Conservation (phyloP, 192 early-diverging fungal genomes). For the Blastocladiella britannica region DNA sequence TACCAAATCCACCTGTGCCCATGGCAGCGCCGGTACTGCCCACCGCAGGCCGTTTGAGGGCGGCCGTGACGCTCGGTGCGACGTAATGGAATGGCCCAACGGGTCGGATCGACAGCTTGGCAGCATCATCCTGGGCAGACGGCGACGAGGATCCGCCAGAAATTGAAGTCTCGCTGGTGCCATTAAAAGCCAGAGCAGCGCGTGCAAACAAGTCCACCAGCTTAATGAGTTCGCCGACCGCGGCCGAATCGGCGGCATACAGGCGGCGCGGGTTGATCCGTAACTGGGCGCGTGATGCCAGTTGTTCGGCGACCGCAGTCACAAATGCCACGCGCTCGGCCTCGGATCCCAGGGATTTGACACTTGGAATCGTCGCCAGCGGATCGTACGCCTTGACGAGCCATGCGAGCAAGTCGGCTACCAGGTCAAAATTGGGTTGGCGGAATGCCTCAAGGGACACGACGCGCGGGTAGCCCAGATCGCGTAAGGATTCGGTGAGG, state of each 20-base stretch:
- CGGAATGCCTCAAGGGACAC: constrained; percentile 31
- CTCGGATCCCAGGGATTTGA: constrained; percentile 11
- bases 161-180: too few species aligned
- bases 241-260: constrained; percentile 28
- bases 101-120: too few species aligned
- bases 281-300: constrained; percentile 22
- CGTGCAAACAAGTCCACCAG: constrained; percentile 15
- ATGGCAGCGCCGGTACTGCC: too few species aligned
- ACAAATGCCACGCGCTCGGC: constrained; percentile 26
- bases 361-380: too few species aligned
- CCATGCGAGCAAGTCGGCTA: constrained; percentile 26
- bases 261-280: constrained; percentile 26
- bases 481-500: constrained; percentile 25
- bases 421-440: constrained; percentile 24
- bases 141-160: too few species aligned
- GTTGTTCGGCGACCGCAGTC: constrained; percentile 20
- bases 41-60: too few species aligned
- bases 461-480: constrained; percentile 22
- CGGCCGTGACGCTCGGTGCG: too few species aligned
- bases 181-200: too few species aligned
- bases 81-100: too few species aligned
- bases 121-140: too few species aligned
- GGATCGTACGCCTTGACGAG: constrained; percentile 22
- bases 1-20: too few species aligned
- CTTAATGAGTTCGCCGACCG: constrained; percentile 27